These are phyloP conservation scores for Pleomassaria siparia DNA, from an alignment of 2,329 filamentous ascomycete species.

Conservation along the genomic window DNA sequence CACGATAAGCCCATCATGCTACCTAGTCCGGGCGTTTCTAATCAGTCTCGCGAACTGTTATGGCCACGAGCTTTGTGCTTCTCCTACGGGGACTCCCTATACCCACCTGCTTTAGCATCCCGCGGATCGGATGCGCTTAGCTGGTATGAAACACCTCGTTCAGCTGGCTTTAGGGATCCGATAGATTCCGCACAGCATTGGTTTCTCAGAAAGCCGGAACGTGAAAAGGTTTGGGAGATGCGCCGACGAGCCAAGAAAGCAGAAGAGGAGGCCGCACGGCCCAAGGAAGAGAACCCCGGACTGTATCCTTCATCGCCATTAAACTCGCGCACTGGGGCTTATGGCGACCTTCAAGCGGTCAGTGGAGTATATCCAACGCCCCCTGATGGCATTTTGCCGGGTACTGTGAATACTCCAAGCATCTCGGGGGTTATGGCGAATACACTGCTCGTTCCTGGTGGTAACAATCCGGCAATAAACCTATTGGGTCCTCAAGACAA, in stretches of 20 bases:
- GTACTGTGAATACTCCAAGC: slow-evolving; percentile 32
- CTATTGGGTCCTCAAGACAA: slow-evolving; percentile 31
- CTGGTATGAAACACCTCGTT: slow-evolving; percentile 34
- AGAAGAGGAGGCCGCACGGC: slow-evolving; percentile 49
- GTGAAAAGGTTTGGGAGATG: slow-evolving; percentile 39
- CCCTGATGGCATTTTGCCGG: slow-evolving; percentile 40
- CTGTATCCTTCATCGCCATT: slow-evolving; percentile 41
- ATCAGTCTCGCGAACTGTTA: slow-evolving; percentile 30
- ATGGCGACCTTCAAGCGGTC: slow-evolving; percentile 40
- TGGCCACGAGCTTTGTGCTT: slow-evolving; percentile 42
- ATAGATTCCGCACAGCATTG: slow-evolving; percentile 40
- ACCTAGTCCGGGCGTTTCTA: slow-evolving; percentile 16
- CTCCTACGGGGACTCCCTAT: slow-evolving; percentile 11
- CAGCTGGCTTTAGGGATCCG: slow-evolving; percentile 38
- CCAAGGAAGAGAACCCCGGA: slow-evolving; percentile 31
- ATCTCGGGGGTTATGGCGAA: slow-evolving; percentile 27
- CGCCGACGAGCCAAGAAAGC: slow-evolving; percentile 47
- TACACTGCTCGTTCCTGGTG: slow-evolving; percentile 30
- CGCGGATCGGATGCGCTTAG: slow-evolving; percentile 10
- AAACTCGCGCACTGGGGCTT: slow-evolving; percentile 34
- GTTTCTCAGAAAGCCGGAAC: slow-evolving; percentile 37
- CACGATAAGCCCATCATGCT: slow-evolving; percentile 9
- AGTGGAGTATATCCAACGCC: slow-evolving; percentile 46
- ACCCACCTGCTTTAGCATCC: no score
- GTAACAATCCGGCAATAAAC: slow-evolving; percentile 35